Evolutionary conservation across 2,329 filamentous ascomycete species (phyloP), one percentile per base, ranked within the genome.

Genomic region (Ophiostoma sp.): DNA sequence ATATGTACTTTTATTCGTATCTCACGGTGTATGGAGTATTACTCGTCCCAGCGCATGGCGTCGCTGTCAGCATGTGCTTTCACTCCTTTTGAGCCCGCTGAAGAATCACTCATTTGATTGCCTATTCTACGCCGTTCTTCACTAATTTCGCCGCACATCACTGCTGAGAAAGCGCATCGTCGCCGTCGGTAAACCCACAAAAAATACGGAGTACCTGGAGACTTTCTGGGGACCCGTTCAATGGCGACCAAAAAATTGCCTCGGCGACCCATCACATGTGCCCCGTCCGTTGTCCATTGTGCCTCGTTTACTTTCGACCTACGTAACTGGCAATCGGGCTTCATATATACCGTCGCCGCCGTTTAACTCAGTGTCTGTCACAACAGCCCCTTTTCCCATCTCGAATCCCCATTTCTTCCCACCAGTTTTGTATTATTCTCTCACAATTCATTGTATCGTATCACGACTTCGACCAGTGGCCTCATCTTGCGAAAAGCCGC

Each of bases 401-500:
- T 45, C 25, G n/a, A 28, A 17, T 50, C 19, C 11, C 39, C 9
- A 3, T 48, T 48, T 66, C 22, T 45, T 31, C 61, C 11, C 2
- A 15, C 55, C 3, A 39, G 22, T 8, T 22, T 19, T 25, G 11
- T 15, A 48, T 48, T 31, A 48, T 68, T 7, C 25, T 39, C 42
- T 66, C 64, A 12, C 48, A 28, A 22, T 17, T 9, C 48, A 22
- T 6, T n/a, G 25, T 25, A 70, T 70, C 64, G 68, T 57, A 68
- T 73, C 71, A 73, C 68, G 57, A 33, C 50, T 42, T 61, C 17
- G 11, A 45, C 15, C 11, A 31, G 71, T 73, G 71, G 71, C 63
- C 71, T 73, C 71, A 64, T 70, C 57, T 31, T 73, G 36, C 19
- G 17, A 64, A 70, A 69, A 70, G 39, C 64, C 64, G 71, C 71